Conservation (phyloP, 495 filamentous ascomycete species). For the Penicillium silybi region DNA sequence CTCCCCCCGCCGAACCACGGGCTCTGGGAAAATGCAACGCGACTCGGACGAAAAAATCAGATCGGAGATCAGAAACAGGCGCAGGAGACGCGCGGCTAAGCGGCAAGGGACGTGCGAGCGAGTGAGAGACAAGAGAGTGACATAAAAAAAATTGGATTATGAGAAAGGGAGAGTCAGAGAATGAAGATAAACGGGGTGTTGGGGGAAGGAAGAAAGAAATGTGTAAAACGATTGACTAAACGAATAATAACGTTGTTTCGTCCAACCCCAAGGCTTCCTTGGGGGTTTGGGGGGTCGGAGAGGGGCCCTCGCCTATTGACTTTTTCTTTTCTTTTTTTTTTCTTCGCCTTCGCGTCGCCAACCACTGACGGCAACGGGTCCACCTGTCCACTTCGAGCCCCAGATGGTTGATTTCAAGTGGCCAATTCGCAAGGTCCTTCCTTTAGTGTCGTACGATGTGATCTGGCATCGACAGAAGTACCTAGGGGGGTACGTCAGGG, state of each 20-base stretch:
- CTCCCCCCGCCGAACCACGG: constrained; percentile 18
- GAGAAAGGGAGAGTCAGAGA: constrained; percentile 35
- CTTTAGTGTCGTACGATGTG: constrained; percentile 2
- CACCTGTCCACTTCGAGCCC: constrained; percentile 1
- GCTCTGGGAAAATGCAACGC: not conserved
- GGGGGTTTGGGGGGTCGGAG: not conserved
- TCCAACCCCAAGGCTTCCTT: not conserved
- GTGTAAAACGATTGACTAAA: constrained; percentile 50
- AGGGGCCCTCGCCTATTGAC: constrained; percentile 13
- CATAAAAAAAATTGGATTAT: constrained; percentile 46
- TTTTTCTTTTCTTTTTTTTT: constrained; percentile 17
- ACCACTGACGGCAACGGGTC: constrained; percentile 15
- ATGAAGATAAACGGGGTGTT: constrained; percentile 21
- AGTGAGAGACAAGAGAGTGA: constrained; percentile 35
- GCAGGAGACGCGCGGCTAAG: constrained; percentile 47
- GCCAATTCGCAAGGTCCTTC: constrained; percentile 8
- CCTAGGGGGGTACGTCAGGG: too few species aligned
- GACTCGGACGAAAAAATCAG: not conserved
- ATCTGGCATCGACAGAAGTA: not conserved
- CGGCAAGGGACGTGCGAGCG: constrained; percentile 34
- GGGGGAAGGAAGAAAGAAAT: constrained; percentile 30
- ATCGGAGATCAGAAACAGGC: constrained; percentile 21
- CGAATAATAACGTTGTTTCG: constrained; percentile 21
- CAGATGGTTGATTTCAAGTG: constrained; percentile 5
- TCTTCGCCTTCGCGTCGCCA: constrained; percentile 6